These are phyloP conservation scores for Isochrysis galbana DNA, from an alignment of 78 protist genomes.

Conservation along the genomic window DNA sequence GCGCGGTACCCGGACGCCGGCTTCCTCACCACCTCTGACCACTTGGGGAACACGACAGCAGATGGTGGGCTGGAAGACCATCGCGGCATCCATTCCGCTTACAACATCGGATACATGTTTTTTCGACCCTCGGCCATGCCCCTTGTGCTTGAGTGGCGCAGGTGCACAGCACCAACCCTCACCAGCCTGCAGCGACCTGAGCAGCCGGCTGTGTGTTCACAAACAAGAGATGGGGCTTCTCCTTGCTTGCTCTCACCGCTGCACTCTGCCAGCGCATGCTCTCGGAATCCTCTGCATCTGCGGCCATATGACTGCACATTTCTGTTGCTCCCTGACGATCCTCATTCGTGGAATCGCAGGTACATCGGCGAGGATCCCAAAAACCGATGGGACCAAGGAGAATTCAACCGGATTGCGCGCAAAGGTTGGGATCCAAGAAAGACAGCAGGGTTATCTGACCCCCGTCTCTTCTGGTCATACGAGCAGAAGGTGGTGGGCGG, in stretches of 20 bases:
- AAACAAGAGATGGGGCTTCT: no score
- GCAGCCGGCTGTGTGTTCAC: no score
- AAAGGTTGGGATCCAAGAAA: neutral
- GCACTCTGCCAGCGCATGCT: no score
- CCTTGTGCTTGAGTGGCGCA: neutral
- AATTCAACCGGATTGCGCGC: slow-evolving; percentile 3
- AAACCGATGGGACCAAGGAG: neutral
- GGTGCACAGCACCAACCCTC: no score
- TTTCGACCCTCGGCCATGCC: neutral
- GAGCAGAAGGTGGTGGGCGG: neutral
- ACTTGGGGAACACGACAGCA: neutral
- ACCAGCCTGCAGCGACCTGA: no score
- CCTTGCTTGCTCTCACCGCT: no score
- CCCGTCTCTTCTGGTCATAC: neutral
- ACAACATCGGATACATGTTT: slow-evolving; percentile 22
- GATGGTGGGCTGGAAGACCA: slow-evolving; percentile 17
- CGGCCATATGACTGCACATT: no score
- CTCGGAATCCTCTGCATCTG: no score
- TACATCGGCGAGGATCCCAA: neutral
- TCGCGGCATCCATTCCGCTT: neutral
- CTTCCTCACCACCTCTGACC: slow-evolving; percentile 1
- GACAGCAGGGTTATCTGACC: neutral
- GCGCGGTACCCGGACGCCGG: neutral
- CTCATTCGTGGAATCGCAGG: no score
- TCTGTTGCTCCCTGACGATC: no score